phyloP scores from a whole-genome alignment of 2,329 filamentous ascomycete genomes.

The Trichophyton rubrum region DNA sequence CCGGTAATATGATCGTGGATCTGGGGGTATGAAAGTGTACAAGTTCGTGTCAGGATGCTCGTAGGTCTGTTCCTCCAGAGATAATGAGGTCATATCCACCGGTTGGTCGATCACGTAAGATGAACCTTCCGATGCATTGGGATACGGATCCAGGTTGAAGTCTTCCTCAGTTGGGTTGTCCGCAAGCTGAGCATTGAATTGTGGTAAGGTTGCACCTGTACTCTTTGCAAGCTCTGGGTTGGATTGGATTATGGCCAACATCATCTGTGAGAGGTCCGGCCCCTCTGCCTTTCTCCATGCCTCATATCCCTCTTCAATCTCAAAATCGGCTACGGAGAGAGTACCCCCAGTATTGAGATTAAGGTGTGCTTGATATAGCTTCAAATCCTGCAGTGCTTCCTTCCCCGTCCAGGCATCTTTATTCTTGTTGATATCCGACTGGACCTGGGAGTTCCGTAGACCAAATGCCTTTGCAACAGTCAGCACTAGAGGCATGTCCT shows the following conservation, averaged over 20 bases:
- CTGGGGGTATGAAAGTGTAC: slow-evolving; percentile 81
- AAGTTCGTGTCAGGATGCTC: slow-evolving; percentile 38
- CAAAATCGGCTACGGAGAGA: slow-evolving; percentile 74
- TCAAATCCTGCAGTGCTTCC: slow-evolving; percentile 79
- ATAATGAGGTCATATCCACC: slow-evolving; percentile 48
- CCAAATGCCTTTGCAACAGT: slow-evolving; percentile 78
- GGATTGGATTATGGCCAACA: slow-evolving; percentile 76
- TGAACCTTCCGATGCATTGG: slow-evolving; percentile 35
- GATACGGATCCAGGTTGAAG: slow-evolving; percentile 36
- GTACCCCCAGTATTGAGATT: slow-evolving; percentile 67
- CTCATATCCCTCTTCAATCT: slow-evolving; percentile 75
- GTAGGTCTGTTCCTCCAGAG: slow-evolving; percentile 40
- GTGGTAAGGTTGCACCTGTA: slow-evolving; percentile 47
- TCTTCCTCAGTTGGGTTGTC: slow-evolving; percentile 28
- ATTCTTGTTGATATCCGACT: slow-evolving; percentile 75
- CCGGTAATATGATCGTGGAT: slow-evolving; percentile 71
- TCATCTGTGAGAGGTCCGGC: slow-evolving; percentile 80
- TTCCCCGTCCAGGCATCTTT: slow-evolving; percentile 79
- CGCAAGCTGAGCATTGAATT: slow-evolving; percentile 37
- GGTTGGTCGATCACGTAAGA: slow-evolving; percentile 54
- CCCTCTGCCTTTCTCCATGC: slow-evolving; percentile 84
- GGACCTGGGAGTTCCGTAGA: slow-evolving; percentile 63
- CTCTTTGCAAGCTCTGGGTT: slow-evolving; percentile 75
- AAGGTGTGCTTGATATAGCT: slow-evolving; percentile 81
- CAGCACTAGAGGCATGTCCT: slow-evolving; percentile 91